Evolutionary conservation across 2,329 filamentous ascomycete genomes (phyloP), one percentile per base, ranked within the genome.

Genomic region (Botryotinia globosa): DNA sequence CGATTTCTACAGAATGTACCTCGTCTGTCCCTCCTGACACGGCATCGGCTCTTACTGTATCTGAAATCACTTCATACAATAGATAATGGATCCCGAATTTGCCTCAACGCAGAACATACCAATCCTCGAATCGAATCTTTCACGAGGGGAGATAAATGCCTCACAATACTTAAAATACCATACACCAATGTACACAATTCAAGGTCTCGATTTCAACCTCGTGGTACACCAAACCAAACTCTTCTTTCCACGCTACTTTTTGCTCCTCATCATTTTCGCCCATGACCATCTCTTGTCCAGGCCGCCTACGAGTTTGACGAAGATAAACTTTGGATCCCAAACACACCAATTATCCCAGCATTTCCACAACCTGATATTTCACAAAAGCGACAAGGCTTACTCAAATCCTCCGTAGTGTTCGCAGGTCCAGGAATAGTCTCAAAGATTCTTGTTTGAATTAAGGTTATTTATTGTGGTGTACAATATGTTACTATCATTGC

Each of bases 181-280:
- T 66, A 48, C 22, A 42, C 12, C 16, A 22, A 20, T 44, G 14
- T 9, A 25, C 29, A 12, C 37, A 32, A 4, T n/a, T 20, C 3
- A 42, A 54, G 7, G 48, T 65, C 39, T 62, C 25, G 18, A 56
- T 42, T 68, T 29, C 29, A 67, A 29, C 69, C 69, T 59, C 37
- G 37, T 66, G 69, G 42, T 59, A 48, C 61, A 72, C 51, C 63
- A 20, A 72, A 29, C 45, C 69, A 59, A 54, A 71, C 39, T n/a
- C 48, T 71, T 67, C n/a, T 18, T 9, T 25, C 29, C 34, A 32
- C n/a, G 42, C 48, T 45, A 42, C 58, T 29, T n/a, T 20, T 6
- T 34, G 34, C 18, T 25, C 25, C 20, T 64, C 37, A 14, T 32
- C 22, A 25, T 65, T 56, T 20, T n/a, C 20, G 37, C 69, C 63